Evolutionary conservation across 192 early-diverging fungal species (phyloP).

Genomic region (Helicostylum pulchrum): DNA sequence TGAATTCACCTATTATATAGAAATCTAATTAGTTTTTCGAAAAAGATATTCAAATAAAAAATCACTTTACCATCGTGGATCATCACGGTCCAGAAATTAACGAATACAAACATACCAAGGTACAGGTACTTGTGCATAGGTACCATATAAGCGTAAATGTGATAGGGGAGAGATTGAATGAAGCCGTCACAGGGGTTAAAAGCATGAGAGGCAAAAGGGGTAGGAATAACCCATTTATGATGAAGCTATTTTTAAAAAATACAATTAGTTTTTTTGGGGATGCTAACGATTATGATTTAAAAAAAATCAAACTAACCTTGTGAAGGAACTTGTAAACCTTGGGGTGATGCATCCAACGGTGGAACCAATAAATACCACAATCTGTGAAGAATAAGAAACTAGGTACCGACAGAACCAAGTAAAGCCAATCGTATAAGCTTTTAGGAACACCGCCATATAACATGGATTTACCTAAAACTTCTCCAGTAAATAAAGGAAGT

Average conservation of each 20-base stretch:
- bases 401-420: constrained; percentile 61
- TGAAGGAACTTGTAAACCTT: constrained; percentile 86
- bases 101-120: constrained; percentile 76
- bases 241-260: constrained; percentile 40
- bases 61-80: constrained; percentile 85
- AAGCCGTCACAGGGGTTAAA: constrained; percentile 97
- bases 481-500: constrained; percentile 87
- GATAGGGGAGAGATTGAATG: constrained; percentile 93
- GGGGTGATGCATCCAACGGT: constrained; percentile 90
- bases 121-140: constrained; percentile 95
- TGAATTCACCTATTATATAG: constrained; percentile 55
- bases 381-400: constrained; percentile 92
- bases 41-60: constrained; percentile 9
- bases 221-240: constrained; percentile 67
- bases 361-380: constrained; percentile 95
- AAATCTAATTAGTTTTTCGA: neutral
- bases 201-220: constrained; percentile 92
- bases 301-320: constrained; percentile 47
- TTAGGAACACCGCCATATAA: constrained; percentile 43
- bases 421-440: constrained; percentile 64
- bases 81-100: constrained; percentile 95
- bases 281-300: neutral
- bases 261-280: neutral
- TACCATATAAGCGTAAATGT: constrained; percentile 85
- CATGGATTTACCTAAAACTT: constrained; percentile 84